Percentiles rank a stretch among this genome's conserved stretches.
Conservation (phyloP, 345 rosid genomes). For the Moringa oleifera region DNA sequence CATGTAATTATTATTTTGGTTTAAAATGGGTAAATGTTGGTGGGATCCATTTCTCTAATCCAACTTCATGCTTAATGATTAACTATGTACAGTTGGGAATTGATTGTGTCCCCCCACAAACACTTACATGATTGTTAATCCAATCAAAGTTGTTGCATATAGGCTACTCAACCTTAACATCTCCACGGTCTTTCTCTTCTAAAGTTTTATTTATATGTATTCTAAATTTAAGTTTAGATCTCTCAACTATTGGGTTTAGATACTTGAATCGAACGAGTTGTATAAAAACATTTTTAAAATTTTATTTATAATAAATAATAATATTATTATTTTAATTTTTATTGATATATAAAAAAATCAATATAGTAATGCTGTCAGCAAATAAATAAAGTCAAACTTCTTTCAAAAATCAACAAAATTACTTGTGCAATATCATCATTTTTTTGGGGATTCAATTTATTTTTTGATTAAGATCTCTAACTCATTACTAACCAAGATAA, state of each 20-base stretch:
- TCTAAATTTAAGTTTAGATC: slow-evolving; percentile 12
- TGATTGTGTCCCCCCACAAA: slow-evolving; percentile 20
- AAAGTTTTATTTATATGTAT: not conserved
- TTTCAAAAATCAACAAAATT: too few species aligned
- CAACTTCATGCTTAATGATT: slow-evolving; percentile 15
- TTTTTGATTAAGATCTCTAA: too few species aligned
- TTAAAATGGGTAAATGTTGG: not conserved
- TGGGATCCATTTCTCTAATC: slow-evolving; percentile 8
- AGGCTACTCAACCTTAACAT: slow-evolving; percentile 3
- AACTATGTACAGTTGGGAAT: slow-evolving; percentile 3
- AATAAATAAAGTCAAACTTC: too few species aligned
- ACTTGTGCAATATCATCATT: too few species aligned
- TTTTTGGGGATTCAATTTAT: too few species aligned
- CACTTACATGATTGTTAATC: not conserved
- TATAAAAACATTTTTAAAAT: not conserved
- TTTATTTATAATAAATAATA: too few species aligned
- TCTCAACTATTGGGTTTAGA: slow-evolving; percentile 15
- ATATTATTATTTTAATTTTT: too few species aligned
- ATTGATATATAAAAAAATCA: too few species aligned
- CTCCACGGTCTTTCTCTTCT: too few species aligned
- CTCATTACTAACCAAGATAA: too few species aligned
- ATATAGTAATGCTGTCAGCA: too few species aligned
- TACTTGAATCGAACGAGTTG: slow-evolving; percentile 9
- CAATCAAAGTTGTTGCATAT: slow-evolving; percentile 15
- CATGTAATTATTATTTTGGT: too few species aligned